These are phyloP conservation scores for Ascochyta koolunga DNA, from an alignment of 2,329 filamentous ascomycete species.

Conservation along the genomic window DNA sequence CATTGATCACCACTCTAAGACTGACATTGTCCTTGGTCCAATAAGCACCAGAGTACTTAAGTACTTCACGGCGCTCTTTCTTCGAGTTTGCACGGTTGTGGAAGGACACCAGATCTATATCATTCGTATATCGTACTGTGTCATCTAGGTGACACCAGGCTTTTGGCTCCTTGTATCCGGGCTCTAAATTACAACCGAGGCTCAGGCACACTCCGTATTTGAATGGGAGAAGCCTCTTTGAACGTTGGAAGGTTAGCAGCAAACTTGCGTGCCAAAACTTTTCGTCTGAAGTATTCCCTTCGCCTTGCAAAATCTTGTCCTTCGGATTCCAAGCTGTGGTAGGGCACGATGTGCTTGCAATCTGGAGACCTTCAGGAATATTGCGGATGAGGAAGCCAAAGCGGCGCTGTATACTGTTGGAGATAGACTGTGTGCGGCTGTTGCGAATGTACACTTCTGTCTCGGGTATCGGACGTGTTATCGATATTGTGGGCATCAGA, in stretches of 20 bases:
- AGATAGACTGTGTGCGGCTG: slow-evolving; percentile 4
- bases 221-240: too few relatives aligned
- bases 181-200: slow-evolving; percentile 8
- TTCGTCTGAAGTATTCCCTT: neutral
- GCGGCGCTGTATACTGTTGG: slow-evolving; percentile 6
- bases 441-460: slow-evolving; percentile 24
- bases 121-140: neutral
- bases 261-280: slow-evolving; percentile 17
- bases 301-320: slow-evolving; percentile 17
- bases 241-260: neutral
- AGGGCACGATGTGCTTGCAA: neutral
- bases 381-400: slow-evolving; percentile 21
- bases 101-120: slow-evolving; percentile 3
- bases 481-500: neutral
- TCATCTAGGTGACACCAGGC: slow-evolving; percentile 19
- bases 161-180: neutral
- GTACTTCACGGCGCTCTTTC: neutral
- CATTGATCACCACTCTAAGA: neutral
- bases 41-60: neutral
- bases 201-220: slow-evolving; percentile 4
- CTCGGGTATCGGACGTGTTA: neutral
- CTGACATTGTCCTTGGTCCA: neutral
- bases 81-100: neutral
- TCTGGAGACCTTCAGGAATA: neutral
- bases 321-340: slow-evolving; percentile 12